Evolutionary conservation across 371 early-diverging fungal species (phyloP), one percentile per base, ranked within the genome.

Genomic region (Catenaria anguillulae): DNA sequence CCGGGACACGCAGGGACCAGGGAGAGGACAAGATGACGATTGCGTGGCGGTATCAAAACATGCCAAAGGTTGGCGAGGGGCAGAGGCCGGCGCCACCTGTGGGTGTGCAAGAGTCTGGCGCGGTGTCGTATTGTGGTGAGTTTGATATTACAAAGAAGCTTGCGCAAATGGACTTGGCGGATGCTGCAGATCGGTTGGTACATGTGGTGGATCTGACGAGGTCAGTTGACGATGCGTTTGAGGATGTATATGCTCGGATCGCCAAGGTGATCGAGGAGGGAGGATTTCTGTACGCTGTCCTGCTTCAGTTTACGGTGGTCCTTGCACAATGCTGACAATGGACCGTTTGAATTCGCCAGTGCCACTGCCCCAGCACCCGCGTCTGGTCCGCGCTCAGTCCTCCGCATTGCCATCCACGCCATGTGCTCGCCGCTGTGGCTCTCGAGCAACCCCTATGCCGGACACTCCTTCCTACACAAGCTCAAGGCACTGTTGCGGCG

Each of bases 31-130:
- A 77, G 3, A 79, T 95, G 81, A 84, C 79, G 64, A 94, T 94
- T 62, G 96, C 94, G 0, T 93, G 94, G 94, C 70, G 94, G 62
- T 94, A 95, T 74, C 82, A 92, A 63, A 79, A 81, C 61, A 65
- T 87, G 66, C 86, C 85, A 60, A 78, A 79, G 63, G 77, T 87
- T 66, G 80, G 77, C 36, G n/a, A 33, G 55, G 5, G 10, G 40
- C 40, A 40, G 5, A 40, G 40, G 40, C 17, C 40, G n/a, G n/a
- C n/a, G n/a, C n/a, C n/a, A n/a, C n/a, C n/a, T n/a, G n/a, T n/a
- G n/a, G n/a, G n/a, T n/a, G n/a, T n/a, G n/a, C n/a, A n/a, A n/a
- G n/a, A n/a, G n/a, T n/a, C n/a, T n/a, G n/a, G 8, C 37, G 13
- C 10, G 37, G 62, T 67, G n/a, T 77, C 82, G 29, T 90, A 82